A percentile compares a stretch with the other conserved stretches of the same genome.
These are phyloP conservation scores for Arxiozyma bovina DNA, from an alignment of 1,139 yeast species.

Conservation along the genomic window DNA sequence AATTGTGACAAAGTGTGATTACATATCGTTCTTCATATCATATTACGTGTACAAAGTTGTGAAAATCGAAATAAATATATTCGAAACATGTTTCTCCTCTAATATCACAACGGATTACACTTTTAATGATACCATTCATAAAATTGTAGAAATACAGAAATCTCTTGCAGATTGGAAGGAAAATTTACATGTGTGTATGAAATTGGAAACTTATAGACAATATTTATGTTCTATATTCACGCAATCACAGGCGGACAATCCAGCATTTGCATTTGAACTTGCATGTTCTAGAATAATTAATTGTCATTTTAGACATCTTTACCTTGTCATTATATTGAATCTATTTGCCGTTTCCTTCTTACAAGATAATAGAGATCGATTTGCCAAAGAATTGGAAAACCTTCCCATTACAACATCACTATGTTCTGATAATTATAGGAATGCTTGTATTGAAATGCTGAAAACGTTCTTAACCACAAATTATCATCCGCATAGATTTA, in stretches of 20 bases:
- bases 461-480: slow-evolving; percentile 15
- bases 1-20: slow-evolving; percentile 15
- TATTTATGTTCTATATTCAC: slow-evolving; percentile 17
- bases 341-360: slow-evolving; percentile 17
- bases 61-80: slow-evolving; percentile 15
- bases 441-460: slow-evolving; percentile 13
- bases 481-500: slow-evolving; percentile 17
- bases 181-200: slow-evolving; percentile 21
- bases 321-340: slow-evolving; percentile 14
- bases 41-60: slow-evolving; percentile 16
- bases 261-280: slow-evolving; percentile 18
- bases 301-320: slow-evolving; percentile 19
- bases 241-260: slow-evolving; percentile 14
- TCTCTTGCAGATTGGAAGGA: slow-evolving; percentile 19
- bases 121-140: slow-evolving; percentile 20
- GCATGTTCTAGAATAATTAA: slow-evolving; percentile 19
- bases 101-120: slow-evolving; percentile 13
- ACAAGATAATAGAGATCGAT: slow-evolving; percentile 10
- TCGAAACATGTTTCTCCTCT: slow-evolving; percentile 17
- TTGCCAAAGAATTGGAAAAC: slow-evolving; percentile 11
- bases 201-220: slow-evolving; percentile 18
- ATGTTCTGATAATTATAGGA: slow-evolving; percentile 13
- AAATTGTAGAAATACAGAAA: slow-evolving; percentile 13
- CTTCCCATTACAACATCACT: slow-evolving; percentile 9
- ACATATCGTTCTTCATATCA: slow-evolving; percentile 19